These are phyloP conservation scores for Plasmodium gonderi DNA, from an alignment of 169 alveolate species.

Conservation along the genomic window DNA sequence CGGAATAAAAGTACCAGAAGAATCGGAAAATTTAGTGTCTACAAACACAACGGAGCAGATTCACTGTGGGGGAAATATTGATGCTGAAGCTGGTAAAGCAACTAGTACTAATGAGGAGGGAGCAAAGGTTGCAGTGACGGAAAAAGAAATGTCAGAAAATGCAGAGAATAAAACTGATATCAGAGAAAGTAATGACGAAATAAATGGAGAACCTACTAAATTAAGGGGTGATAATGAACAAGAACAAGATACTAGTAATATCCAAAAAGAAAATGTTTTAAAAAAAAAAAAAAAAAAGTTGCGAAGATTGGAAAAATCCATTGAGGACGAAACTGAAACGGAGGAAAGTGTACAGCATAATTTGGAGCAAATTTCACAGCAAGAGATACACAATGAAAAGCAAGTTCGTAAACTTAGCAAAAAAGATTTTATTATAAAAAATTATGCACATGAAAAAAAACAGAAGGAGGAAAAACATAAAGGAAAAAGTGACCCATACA, in stretches of 20 bases:
- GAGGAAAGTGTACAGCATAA: background rate
- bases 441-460: background rate
- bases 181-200: background rate
- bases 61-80: background rate
- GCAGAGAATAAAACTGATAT: background rate
- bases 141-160: background rate
- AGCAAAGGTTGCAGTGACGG: too few species aligned
- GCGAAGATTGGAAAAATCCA: background rate
- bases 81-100: too few species aligned
- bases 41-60: background rate
- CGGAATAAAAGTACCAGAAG: background rate
- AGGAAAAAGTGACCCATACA: background rate
- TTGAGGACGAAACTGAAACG: background rate
- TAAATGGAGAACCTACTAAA: background rate
- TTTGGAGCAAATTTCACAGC: too few species aligned
- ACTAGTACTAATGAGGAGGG: too few species aligned
- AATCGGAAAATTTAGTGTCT: background rate
- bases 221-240: background rate
- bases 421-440: conserved; percentile 2
- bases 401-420: background rate
- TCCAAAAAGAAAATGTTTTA: background rate
- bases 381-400: background rate
- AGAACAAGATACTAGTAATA: background rate
- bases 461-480: background rate
- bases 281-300: conserved; percentile 26